phyloP scores from a whole-genome alignment of 2,329 filamentous ascomycete genomes.

The Aspergillus hortae region DNA sequence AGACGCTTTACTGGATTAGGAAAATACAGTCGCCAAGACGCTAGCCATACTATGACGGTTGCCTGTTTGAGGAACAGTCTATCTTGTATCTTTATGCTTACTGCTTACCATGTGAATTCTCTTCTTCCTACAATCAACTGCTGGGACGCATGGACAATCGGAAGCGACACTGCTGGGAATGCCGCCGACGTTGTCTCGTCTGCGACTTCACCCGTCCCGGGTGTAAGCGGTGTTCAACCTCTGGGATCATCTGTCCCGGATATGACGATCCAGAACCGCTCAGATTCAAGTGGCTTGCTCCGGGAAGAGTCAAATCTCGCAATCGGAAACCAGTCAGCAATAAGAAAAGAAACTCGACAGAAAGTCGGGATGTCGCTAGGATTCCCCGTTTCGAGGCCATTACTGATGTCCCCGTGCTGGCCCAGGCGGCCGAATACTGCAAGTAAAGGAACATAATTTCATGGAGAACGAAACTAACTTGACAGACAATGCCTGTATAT shows the following conservation, averaged over 20 bases:
- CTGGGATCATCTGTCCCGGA: constrained; percentile 36
- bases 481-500: constrained; percentile 31
- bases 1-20: too few relatives aligned
- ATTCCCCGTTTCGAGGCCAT: not conserved
- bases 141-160: not conserved
- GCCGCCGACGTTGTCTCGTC: constrained; percentile 39
- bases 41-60: too few relatives aligned
- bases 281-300: constrained; percentile 30
- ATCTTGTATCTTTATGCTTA: too few relatives aligned
- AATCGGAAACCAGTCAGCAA: not conserved
- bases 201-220: constrained; percentile 37
- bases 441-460: constrained; percentile 14
- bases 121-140: too few relatives aligned
- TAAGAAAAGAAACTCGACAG: not conserved
- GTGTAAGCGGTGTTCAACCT: constrained; percentile 35
- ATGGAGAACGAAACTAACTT: not conserved
- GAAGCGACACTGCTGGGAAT: constrained; percentile 42
- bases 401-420: constrained; percentile 17
- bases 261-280: constrained; percentile 39
- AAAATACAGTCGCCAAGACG: too few relatives aligned
- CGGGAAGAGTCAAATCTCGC: constrained; percentile 3
- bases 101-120: too few relatives aligned
- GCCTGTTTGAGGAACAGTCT: too few relatives aligned
- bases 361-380: not conserved
- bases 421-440: constrained; percentile 29